Evolutionary conservation across 2,329 filamentous ascomycete genomes (phyloP).

Genomic region (Ilyonectria destructans): DNA sequence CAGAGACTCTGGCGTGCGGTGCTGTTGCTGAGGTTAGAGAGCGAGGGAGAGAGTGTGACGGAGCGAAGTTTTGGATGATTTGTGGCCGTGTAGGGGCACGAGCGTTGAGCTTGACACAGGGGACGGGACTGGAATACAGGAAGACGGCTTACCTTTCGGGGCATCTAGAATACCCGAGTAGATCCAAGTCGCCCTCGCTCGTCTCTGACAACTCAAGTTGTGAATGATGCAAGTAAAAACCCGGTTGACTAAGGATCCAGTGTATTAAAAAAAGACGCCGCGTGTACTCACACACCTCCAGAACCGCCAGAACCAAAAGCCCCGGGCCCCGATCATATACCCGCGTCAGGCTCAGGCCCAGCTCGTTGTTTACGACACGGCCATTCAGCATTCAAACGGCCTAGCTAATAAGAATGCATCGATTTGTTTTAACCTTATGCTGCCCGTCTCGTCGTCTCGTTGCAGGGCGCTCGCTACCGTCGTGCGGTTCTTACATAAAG

Average conservation of each 20-base stretch:
- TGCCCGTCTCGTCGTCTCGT: background rate
- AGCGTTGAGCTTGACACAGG: background rate
- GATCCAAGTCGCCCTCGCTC: background rate
- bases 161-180: conserved; percentile 19
- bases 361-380: background rate
- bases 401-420: conserved; percentile 1
- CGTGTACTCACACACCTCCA: background rate
- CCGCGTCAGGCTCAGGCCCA: background rate
- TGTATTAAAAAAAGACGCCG: background rate
- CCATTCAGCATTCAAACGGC: background rate
- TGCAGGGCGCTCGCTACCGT: background rate
- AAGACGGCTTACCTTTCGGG: conserved; percentile 28
- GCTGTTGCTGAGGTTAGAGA: conserved; percentile 11
- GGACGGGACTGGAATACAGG: background rate
- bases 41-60: background rate
- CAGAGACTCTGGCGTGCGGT: conserved; percentile 48
- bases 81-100: background rate
- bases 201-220: background rate
- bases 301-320: background rate
- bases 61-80: background rate
- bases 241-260: background rate
- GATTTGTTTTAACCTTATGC: background rate
- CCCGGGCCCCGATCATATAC: background rate
- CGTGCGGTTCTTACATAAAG: background rate
- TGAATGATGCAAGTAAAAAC: background rate